Evolutionary conservation across 2,329 filamentous ascomycete species (phyloP).

Genomic region (Proliferodiscus dingleyae): DNA sequence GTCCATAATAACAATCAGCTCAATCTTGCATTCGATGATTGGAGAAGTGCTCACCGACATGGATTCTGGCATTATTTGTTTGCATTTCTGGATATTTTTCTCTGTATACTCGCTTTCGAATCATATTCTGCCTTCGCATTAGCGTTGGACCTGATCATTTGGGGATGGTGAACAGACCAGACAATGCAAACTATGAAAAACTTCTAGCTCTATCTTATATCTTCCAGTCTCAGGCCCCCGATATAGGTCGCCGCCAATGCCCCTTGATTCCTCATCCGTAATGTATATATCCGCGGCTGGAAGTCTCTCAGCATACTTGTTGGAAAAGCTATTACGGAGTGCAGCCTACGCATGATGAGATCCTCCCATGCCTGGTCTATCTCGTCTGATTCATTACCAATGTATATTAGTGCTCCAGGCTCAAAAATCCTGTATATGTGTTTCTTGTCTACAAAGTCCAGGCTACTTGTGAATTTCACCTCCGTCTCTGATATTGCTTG

Average conservation of each 20-base stretch:
- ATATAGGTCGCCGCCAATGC: background rate
- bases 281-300: background rate
- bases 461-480: conserved; percentile 1
- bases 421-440: background rate
- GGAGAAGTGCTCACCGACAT: background rate
- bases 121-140: background rate
- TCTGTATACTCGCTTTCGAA: conserved; percentile 2
- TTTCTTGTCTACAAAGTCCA: background rate
- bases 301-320: background rate
- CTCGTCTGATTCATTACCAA: background rate
- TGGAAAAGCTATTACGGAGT: background rate
- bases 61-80: conserved; percentile 1
- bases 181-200: background rate
- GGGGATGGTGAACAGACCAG: background rate
- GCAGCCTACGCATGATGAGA: background rate
- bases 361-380: background rate
- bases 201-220: background rate
- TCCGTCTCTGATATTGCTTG: background rate
- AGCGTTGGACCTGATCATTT: background rate
- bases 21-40: background rate
- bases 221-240: background rate
- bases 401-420: background rate
- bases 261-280: background rate
- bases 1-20: background rate
- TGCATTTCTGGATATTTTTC: conserved; percentile 4